These are phyloP conservation scores for Mycosphaerella arachidis DNA, from an alignment of 2,329 filamentous ascomycete species.

Conservation along the genomic window DNA sequence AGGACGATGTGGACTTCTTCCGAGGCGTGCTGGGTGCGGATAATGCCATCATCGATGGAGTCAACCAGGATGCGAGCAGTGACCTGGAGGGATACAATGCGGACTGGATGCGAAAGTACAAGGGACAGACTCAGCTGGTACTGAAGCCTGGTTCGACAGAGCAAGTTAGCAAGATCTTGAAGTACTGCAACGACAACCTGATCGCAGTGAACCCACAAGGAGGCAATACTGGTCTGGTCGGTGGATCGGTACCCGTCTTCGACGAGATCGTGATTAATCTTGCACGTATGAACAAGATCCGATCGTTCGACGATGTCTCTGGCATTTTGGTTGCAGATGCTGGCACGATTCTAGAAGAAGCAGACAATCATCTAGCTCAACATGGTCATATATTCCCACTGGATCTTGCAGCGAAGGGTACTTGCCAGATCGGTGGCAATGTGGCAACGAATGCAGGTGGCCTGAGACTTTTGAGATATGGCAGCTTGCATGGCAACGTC, in stretches of 20 bases:
- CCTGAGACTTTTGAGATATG: slow-evolving; percentile 82
- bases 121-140: slow-evolving; percentile 81
- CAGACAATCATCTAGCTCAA: slow-evolving; percentile 79
- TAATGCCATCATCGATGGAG: slow-evolving; percentile 78
- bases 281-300: slow-evolving; percentile 82
- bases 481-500: slow-evolving; percentile 88
- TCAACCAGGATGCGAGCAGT: slow-evolving; percentile 66
- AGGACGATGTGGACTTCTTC: slow-evolving; percentile 79
- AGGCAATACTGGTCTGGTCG: slow-evolving; percentile 93
- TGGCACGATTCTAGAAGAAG: slow-evolving; percentile 83
- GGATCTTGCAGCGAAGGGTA: slow-evolving; percentile 96
- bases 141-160: slow-evolving; percentile 79
- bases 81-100: slow-evolving; percentile 90
- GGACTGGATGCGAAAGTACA: slow-evolving; percentile 99
- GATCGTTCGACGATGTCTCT: slow-evolving; percentile 88
- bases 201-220: slow-evolving; percentile 95
- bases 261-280: slow-evolving; percentile 96
- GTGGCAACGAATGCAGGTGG: slow-evolving; percentile 94
- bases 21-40: slow-evolving; percentile 71
- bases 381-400: slow-evolving; percentile 87
- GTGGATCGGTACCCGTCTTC: slow-evolving; percentile 92
- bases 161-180: slow-evolving; percentile 83
- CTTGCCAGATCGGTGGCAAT: slow-evolving; percentile 93
- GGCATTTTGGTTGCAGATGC: slow-evolving; percentile 87
- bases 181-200: slow-evolving; percentile 90